Base-by-base conservation (phyloP, 2,329 filamentous ascomycete species). In the Neoascochyta sp. region DNA sequence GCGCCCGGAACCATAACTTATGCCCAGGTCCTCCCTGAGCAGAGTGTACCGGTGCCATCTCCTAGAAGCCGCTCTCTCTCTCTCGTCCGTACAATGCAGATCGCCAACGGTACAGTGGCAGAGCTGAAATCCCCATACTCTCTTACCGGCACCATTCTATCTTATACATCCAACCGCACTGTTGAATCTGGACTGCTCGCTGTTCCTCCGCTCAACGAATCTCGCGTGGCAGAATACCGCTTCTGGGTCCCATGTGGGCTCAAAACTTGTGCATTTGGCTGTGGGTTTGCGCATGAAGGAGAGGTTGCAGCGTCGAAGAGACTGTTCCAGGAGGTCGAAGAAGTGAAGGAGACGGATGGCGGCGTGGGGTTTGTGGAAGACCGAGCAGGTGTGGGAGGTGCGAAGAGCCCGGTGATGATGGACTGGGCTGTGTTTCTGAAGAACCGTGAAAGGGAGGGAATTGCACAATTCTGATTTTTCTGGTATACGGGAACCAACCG, bases 181-280 rank as follows among this genome's bases (percentile, higher is more conserved):
- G 41, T 50, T 7, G 46, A 47, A 14, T 46, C 36, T 1, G 57
- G 58, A 0, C 42, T 63, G 1, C 37, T 63, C n/a, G 55, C 47
- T 12, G 39, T 60, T 1, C 30, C 27, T 4, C 52, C 57, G 7
- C 38, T 63, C 2, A 47, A 40, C 10, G 60, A 63, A 39, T 27
- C 43, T 0, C 51, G 59, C 32, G 57, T 62, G 4, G 58, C 56
- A 6, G 58, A 62, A 25, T 62, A 62, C 32, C 35, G 55, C 15
- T 63, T 63, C 33, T 63, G 60, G 60, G 44, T 50, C 7, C 55
- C 53, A 0, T 63, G 60, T 29, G 56, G 57, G 3, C 42, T 43
- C 3, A 37, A 47, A 16, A 20, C 18, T 1, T 63, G 60, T 36
- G 50, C 41, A 1, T 57, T 62, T 42, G 58, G 60, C 2, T 63